Conservation (phyloP, 345 rosid species). For the Luvunga scandens region DNA sequence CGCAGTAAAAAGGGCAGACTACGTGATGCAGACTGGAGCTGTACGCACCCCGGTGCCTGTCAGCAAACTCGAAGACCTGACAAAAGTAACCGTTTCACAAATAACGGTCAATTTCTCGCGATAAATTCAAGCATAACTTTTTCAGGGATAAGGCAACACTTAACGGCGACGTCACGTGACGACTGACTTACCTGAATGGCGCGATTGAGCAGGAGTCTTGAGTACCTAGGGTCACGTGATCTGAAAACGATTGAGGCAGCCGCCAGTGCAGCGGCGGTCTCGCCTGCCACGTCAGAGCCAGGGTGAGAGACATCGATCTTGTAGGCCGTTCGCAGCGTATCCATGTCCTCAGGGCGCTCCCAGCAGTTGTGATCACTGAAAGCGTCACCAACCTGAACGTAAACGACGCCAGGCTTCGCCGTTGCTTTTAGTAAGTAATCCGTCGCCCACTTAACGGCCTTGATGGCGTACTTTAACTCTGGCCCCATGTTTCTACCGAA, state of each 20-base stretch:
- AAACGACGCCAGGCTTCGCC: constrained; percentile 58
- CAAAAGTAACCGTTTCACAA: constrained; percentile 13
- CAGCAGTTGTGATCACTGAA: constrained; percentile 86
- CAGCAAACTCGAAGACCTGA: constrained; percentile 90
- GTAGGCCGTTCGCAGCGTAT: constrained; percentile 75
- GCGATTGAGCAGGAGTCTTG: constrained; percentile 63
- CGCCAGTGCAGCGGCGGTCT: constrained; percentile 95
- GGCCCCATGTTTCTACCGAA: constrained; percentile 84
- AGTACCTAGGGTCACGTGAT: constrained; percentile 78
- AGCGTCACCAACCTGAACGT: constrained; percentile 82
- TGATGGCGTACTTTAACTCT: constrained; percentile 63
- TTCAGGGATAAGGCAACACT: neutral
- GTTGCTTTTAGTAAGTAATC: constrained; percentile 87
- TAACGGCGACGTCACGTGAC: neutral
- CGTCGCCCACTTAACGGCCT: constrained; percentile 78
- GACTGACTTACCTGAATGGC: constrained; percentile 70
- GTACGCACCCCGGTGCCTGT: constrained; percentile 86
- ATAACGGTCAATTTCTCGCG: constrained; percentile 20
- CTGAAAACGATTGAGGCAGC: constrained; percentile 94
- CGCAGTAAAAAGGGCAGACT: constrained; percentile 97
- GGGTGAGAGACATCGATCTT: constrained; percentile 71
- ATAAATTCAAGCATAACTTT: neutral
- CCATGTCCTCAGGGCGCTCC: constrained; percentile 99
- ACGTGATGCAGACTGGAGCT: constrained; percentile 60
- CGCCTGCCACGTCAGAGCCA: constrained; percentile 96